Conservation (phyloP, 441 rosid genomes). For the Mallotus japonicus region DNA sequence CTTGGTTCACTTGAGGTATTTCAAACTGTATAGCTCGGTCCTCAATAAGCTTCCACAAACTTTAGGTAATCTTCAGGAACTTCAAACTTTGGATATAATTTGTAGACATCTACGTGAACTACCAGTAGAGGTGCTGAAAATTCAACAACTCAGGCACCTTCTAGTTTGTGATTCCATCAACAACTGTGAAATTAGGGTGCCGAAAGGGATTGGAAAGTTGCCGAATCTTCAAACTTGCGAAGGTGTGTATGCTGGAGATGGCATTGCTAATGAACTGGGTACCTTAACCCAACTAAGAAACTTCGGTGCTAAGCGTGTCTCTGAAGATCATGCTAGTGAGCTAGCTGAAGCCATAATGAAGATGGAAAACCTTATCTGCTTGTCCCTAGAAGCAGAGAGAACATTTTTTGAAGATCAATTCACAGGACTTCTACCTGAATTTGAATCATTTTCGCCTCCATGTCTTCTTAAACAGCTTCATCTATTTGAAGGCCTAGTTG, state of each 20-base stretch:
- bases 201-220: neutral
- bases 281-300: conserved; percentile 17
- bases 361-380: neutral
- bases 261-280: conserved; percentile 14
- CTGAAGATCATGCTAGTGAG: conserved; percentile 21
- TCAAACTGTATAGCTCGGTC: neutral
- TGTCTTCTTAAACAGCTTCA: conserved; percentile 15
- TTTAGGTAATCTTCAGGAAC: conserved; percentile 15
- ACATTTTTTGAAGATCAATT: no score
- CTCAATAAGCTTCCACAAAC: conserved; percentile 10
- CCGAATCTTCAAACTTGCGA: conserved; percentile 15
- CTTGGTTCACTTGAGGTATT: conserved; percentile 15
- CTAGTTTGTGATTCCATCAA: neutral
- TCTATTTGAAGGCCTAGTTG: neutral
- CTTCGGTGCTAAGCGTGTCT: conserved; percentile 4
- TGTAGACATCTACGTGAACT: neutral
- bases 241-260: conserved; percentile 16
- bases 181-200: conserved; percentile 9
- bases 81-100: conserved; percentile 12
- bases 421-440: neutral
- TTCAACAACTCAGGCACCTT: conserved; percentile 20
- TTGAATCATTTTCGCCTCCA: conserved; percentile 18
- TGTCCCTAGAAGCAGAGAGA: conserved; percentile 14
- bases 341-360: conserved; percentile 1
- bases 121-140: conserved; percentile 6